Evolutionary conservation across 2,329 filamentous ascomycete genomes (phyloP), one percentile per base, ranked within the genome.

Genomic region (Herpotrichia juniperi): DNA sequence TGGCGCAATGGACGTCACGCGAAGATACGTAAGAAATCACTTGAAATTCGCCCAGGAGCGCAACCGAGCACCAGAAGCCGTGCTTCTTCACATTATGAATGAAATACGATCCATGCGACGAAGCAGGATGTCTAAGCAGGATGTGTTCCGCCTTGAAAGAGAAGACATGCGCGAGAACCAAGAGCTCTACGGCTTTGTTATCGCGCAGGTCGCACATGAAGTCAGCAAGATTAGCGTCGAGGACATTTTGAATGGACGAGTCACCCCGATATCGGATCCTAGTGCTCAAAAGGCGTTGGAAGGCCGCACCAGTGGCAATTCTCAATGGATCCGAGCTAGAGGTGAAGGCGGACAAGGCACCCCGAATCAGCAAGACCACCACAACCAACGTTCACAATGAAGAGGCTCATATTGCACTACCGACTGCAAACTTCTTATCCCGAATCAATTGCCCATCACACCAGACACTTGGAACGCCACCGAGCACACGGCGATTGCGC

Each of bases 21-120:
- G 85, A 40, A 81, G 85, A 60, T 88, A 88, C 64, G 83, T 87
- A 35, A 88, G 89, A 62, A 90, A 91, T 17, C n/a, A n/a, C n/a
- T 81, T 79, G 54, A 86, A 88, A 61, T 83, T 90, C 63, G 87
- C 89, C 28, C 79, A 83, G n/a, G 86, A 90, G 57, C 87, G 94
- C 58, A 91, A 82, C 60, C 85, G 87, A 62, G 93, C 90, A 62
- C 86, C 93, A 0, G 94, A 99, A 73, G 90, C 94, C 58, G 93
- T 96, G 5, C 82, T 97, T 55, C 83, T 96, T 14, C 93, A 93
- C 79, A 91, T 97, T 57, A 88, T 94, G 77, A 87, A 93, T 63
- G 94, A 97, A 78, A 94, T 99, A 68, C 90, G 90, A 66, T 85
- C 86, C 56, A 84, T 93, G 66, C 89, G 93, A 66, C 87, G 94